phyloP scores from a whole-genome alignment of 768 basidiomycete genomes.

The Rhodotorula kratochvilovae region DNA sequence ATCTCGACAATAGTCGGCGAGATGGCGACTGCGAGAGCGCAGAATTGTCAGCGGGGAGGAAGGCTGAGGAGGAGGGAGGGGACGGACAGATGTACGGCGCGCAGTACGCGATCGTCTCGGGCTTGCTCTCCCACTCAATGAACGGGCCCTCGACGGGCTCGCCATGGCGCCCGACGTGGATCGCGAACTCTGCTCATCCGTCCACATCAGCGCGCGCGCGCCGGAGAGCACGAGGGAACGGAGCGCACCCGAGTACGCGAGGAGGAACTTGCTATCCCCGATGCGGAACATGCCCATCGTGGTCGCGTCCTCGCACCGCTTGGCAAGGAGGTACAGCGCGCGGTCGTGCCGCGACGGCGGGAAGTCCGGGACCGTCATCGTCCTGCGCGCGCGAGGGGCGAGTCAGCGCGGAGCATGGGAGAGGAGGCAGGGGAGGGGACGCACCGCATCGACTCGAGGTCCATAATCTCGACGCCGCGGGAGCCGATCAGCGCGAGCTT shows the following conservation, averaged over 20 bases:
- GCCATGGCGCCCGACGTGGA: slow-evolving; percentile 87
- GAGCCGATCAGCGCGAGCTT: slow-evolving; percentile 89
- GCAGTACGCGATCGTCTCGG: slow-evolving; percentile 82
- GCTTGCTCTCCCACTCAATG: slow-evolving; percentile 92
- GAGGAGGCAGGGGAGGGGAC: background rate
- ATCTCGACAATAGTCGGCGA: slow-evolving; percentile 40
- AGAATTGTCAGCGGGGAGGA: slow-evolving; percentile 52
- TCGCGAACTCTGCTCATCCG: slow-evolving; percentile 56
- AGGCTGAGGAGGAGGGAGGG: slow-evolving; percentile 48
- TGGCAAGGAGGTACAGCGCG: slow-evolving; percentile 62
- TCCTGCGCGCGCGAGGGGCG: slow-evolving; percentile 62
- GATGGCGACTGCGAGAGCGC: slow-evolving; percentile 32
- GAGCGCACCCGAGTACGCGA: slow-evolving; percentile 80
- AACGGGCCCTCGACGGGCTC: slow-evolving; percentile 44
- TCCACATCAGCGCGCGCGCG: background rate
- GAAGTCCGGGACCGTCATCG: slow-evolving; percentile 63
- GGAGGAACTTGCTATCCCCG: slow-evolving; percentile 78
- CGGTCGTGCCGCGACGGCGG: slow-evolving; percentile 58
- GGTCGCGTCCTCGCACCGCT: slow-evolving; percentile 71
- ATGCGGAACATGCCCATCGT: slow-evolving; percentile 87
- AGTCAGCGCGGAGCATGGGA: background rate
- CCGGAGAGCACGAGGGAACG: background rate
- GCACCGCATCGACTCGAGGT: slow-evolving; percentile 69
- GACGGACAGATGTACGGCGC: slow-evolving; percentile 63
- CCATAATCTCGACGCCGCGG: slow-evolving; percentile 97